Conservation (phyloP, 805 yeast species). For the Sugiyamaella marilandica region DNA sequence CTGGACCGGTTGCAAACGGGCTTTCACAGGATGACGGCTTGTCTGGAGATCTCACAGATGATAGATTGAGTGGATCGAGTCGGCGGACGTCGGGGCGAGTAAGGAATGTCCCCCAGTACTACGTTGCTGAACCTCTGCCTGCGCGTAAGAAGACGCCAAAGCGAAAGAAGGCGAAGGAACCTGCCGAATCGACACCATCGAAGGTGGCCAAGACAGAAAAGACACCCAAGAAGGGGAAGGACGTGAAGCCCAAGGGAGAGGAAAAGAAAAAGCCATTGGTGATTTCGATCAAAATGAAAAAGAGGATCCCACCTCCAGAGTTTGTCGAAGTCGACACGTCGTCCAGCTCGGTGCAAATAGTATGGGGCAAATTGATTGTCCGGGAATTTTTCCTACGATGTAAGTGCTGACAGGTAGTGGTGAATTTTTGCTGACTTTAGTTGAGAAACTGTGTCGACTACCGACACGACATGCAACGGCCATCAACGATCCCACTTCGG, state of each 20-base stretch:
- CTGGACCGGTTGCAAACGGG: too few species aligned
- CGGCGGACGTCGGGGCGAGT: constrained; percentile 18
- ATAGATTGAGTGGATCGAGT: neutral
- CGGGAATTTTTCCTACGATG: constrained; percentile 36
- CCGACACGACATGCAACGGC: constrained; percentile 31
- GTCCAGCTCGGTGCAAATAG: constrained; percentile 29
- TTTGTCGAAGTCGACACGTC: constrained; percentile 10
- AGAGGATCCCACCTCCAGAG: constrained; percentile 14
- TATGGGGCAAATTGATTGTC: constrained; percentile 33
- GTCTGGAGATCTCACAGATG: neutral
- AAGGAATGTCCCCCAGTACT: constrained; percentile 14
- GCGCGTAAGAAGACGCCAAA: constrained; percentile 6
- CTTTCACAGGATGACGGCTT: neutral
- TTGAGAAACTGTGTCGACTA: constrained; percentile 35
- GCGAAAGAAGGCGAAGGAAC: constrained; percentile 13
- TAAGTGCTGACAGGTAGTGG: constrained; percentile 1
- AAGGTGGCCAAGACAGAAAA: neutral
- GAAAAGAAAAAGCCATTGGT: neutral
- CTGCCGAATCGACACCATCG: constrained; percentile 8
- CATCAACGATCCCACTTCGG: constrained; percentile 33
- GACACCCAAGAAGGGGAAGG: constrained; percentile 3
- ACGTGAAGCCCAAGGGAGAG: constrained; percentile 3
- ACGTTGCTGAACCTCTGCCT: constrained; percentile 14
- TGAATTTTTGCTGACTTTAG: neutral
- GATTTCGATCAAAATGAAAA: constrained; percentile 5